Evolutionary conservation across 1,284 basidiomycete species (phyloP).

Genomic region (Rhodotorula sp.): DNA sequence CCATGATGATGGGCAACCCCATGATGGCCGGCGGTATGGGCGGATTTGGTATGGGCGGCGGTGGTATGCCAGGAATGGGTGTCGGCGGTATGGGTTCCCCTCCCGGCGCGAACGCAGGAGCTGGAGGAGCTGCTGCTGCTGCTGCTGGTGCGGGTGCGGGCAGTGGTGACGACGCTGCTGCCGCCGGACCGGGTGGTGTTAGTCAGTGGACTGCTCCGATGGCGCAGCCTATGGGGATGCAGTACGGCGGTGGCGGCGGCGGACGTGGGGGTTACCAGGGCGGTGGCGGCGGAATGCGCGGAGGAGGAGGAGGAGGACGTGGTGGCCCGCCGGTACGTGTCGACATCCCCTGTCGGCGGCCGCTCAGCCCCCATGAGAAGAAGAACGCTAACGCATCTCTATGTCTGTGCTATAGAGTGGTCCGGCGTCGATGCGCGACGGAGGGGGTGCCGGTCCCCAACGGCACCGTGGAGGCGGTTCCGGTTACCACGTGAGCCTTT

Average conservation of each 20-base stretch:
- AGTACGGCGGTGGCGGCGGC: conserved; percentile 2
- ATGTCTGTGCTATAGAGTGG: conserved; percentile 16
- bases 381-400: neutral
- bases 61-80: conserved; percentile 5
- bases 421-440: conserved; percentile 34
- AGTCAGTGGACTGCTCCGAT: conserved; percentile 36
- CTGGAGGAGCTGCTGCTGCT: conserved; percentile 42
- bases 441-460: conserved; percentile 33
- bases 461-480: conserved; percentile 24
- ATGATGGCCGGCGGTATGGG: conserved; percentile 29
- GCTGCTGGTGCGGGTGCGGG: conserved; percentile 49
- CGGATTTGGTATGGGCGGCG: conserved; percentile 6
- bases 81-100: conserved; percentile 2
- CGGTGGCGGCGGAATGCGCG: neutral
- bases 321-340: conserved; percentile 29
- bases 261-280: neutral
- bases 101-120: neutral
- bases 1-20: conserved; percentile 30
- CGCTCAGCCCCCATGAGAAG: too few relatives aligned
- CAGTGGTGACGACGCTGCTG: conserved; percentile 35
- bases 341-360: neutral
- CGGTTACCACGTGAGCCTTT: conserved; percentile 31
- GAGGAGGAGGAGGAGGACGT: neutral
- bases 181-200: neutral
- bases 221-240: conserved; percentile 15